Evolutionary conservation across 345 rosid genomes (phyloP).

Genomic region (Bretschneidera sinensis): DNA sequence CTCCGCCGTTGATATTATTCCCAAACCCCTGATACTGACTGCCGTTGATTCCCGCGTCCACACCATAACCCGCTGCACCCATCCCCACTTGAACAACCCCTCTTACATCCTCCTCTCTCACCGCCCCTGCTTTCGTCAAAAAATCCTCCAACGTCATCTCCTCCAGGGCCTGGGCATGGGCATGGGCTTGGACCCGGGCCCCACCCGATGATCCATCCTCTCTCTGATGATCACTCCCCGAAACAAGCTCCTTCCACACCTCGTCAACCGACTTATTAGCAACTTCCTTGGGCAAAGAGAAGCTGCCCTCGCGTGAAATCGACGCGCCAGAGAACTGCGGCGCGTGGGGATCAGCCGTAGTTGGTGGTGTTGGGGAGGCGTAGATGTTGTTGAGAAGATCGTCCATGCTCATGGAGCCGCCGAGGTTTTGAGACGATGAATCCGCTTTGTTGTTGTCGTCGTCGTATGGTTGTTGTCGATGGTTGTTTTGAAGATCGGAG

Average conservation of each 20-base stretch:
- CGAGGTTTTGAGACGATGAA: neutral
- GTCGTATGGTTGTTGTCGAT: constrained; percentile 16
- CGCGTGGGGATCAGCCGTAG: neutral
- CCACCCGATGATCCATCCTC: neutral
- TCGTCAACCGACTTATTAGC: constrained; percentile 33
- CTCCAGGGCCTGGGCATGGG: constrained; percentile 3
- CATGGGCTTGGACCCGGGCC: too few species aligned
- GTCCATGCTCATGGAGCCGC: constrained; percentile 36
- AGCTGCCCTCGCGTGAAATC: neutral
- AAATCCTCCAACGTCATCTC: constrained; percentile 52
- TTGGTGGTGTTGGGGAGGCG: constrained; percentile 18
- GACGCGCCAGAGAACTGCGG: neutral
- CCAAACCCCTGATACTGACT: constrained; percentile 23
- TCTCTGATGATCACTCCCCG: constrained; percentile 22
- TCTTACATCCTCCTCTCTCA: constrained; percentile 41
- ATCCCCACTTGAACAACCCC: constrained; percentile 19
- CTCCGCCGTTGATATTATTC: constrained; percentile 8
- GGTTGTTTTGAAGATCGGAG: constrained; percentile 45
- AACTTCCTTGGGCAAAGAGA: neutral
- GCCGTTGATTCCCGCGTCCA: constrained; percentile 18
- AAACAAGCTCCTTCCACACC: constrained; percentile 49
- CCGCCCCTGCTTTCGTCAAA: constrained; percentile 40
- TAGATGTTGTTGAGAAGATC: constrained; percentile 44
- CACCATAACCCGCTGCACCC: constrained; percentile 12
- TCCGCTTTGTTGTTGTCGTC: neutral